Evolutionary conservation across 768 basidiomycete species (phyloP), one percentile per base, ranked within the genome.

Genomic region (Pisolithus orientalis): DNA sequence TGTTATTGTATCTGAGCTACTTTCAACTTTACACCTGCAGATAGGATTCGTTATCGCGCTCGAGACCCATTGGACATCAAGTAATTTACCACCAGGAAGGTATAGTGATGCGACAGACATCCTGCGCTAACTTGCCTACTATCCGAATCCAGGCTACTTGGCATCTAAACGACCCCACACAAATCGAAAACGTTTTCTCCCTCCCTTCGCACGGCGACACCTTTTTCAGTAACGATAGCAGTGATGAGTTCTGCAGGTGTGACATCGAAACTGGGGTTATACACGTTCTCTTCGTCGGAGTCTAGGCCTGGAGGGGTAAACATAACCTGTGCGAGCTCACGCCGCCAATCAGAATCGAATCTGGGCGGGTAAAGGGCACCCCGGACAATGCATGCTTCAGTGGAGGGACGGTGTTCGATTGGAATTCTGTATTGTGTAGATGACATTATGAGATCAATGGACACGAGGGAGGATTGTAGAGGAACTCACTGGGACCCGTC

Each of bases 201-300:
- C 6, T 77, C 77, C 53, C 71, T 70, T 62, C 84, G 85, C 53
- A 85, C 80, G 4, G 90, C 91, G 31, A 96, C 92, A 6, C 95
- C 94, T 59, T 88, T 92, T 72, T 98, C 95, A 2, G 94, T 97
- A 11, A 94, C 93, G 47, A 98, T 88, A 29, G 89, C 90, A n/a
- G 85, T 89, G 57, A 98, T 96, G 40, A 97, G 73, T 53, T 89
- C 86, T 2, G 94, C 91, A 0, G 94, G 94, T 0, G 95, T 97
- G 14, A 98, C 93, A 64, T 98, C 95, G 69, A 97, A 98, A 57
- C 90, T 91, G 1, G 95, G 94, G 67, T 96, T 98, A 67, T 94
- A 95, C 39, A 91, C 72, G 10, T 62, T 71, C 2, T 53, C 65
- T 39, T 47, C 9, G 8, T 47, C 31, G 8, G 31, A 21, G 43